phyloP scores from a whole-genome alignment of 257 asterid species.

The Haberlea rhodopensis region DNA sequence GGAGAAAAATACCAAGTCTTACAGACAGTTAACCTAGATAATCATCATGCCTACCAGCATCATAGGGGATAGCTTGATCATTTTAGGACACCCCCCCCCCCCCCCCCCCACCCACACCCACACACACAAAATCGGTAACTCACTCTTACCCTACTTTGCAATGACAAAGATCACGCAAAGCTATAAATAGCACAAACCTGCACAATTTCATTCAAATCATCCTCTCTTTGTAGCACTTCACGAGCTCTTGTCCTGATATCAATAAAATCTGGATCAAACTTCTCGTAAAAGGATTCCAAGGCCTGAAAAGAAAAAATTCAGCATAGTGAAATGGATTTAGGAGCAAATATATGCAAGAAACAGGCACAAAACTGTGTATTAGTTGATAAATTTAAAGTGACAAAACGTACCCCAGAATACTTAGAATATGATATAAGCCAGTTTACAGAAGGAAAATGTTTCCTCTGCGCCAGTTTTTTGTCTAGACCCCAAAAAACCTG shows the following conservation, averaged over 20 bases:
- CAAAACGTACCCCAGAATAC: constrained; percentile 68
- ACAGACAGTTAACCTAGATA: not conserved
- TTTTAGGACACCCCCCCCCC: too few relatives aligned
- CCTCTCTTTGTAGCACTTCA: constrained; percentile 98
- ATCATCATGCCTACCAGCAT: not conserved
- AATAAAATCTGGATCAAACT: constrained; percentile 92
- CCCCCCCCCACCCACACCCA: too few relatives aligned
- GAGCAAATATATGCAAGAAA: not conserved
- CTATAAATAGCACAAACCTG: constrained; percentile 35
- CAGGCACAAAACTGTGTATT: not conserved
- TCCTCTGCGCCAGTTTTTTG: constrained; percentile 96
- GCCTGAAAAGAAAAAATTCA: constrained; percentile 51
- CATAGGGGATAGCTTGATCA: not conserved
- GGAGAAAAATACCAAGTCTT: not conserved
- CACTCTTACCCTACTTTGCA: not conserved
- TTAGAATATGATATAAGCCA: constrained; percentile 99
- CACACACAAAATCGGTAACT: too few relatives aligned
- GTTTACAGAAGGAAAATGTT: constrained; percentile 97
- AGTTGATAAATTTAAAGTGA: not conserved
- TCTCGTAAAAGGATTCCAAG: constrained; percentile 91
- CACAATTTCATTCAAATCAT: constrained; percentile 77
- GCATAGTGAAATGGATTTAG: constrained; percentile 20
- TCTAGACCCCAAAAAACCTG: constrained; percentile 99
- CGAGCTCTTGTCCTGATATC: constrained; percentile 98
- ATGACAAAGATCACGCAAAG: not conserved